Evolutionary conservation across 1,284 basidiomycete genomes (phyloP), one percentile per base, ranked within the genome.

Genomic region (Phellinidium pouzarii): DNA sequence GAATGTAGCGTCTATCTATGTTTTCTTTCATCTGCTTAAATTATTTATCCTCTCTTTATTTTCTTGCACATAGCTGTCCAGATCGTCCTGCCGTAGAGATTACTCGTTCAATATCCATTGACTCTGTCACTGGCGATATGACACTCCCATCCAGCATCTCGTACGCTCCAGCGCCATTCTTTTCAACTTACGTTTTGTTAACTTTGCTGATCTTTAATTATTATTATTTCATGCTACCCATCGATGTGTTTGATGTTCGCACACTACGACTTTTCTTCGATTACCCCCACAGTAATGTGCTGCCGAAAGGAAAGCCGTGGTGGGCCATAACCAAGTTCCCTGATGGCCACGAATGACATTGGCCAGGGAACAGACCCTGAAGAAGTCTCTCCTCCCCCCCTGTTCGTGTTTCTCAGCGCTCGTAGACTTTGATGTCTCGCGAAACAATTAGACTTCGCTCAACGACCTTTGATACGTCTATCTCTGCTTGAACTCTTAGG

Each of bases 61-160:
- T 7, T 17, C 14, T 20, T 17, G 19, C 19, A 20, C 19, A 12
- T 60, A 90, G 87, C 58, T 90, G 87, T 63, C 70, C 73, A 44
- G 73, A 75, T 34, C 65, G 67, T 50, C 78, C 85, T 49, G 80
- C 82, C n/a, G 70, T 84, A 22, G 87, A 90, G 67, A 74, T 90
- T 44, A 90, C 87, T 6, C 75, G 73, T 53, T 68, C 74, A 29
- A 70, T 79, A 23, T 67, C 73, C n/a, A 66, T 86, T 44, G 72
- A 87, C 59, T 58, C 71, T 38, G 63, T 67, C 38, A 84, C 83
- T n/a, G 87, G 86, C 2, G 76, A 79, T 61, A 73, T 88, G 4
- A 71, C 75, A 53, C 64, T 87, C 47, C 80, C 82, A 48, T 54
- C 68, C 31, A 62, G 69, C 42, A 54, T 70, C 38, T 73, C 68